Base-by-base conservation (phyloP, 2,329 filamentous ascomycete genomes). In the Botryotinia narcissicola region DNA sequence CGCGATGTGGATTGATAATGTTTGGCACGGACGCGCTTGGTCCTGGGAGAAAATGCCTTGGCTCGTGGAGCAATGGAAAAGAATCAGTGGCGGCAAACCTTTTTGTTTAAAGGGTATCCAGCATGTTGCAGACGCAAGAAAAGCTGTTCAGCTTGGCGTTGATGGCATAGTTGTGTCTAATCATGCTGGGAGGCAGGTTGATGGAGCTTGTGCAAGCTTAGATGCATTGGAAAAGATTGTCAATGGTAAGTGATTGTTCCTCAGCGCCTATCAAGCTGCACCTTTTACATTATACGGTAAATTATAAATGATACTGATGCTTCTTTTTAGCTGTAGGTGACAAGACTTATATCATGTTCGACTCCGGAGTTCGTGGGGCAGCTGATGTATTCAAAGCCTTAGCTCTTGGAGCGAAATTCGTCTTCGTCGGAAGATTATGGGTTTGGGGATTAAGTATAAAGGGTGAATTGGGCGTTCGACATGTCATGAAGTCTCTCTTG, bases 381-480 rank as follows among this genome's bases (percentile, higher is more conserved):
- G 88, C 88, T 0, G 90, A 93, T 78, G 87, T 92, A 4, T 85
- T 93, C 76, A 92, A 92, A 80, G 89, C 89, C 0, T 78, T 92
- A 20, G 90, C 89, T 70, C 82, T 92, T 0, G 90, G 91, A 0
- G 90, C 89, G 0, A 89, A 83, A 70, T 89, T 87, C 0, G 90
- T 90, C 0, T 90, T 90, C 0, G 82, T 92, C 9, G 91, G 90
- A 0, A 82, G 90, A 8, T 83, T 90, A 4, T 90, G 87, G 84
- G 83, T 91, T 35, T 91, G 86, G 84, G 88, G 86, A 0, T 78
- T 91, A 16, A 85, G 85, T 59, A 89, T 90, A 72, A 87, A 86
- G 80, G 89, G 89, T 18, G 88, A 91, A 79, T 81, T 86, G 44
- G 89, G 89, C 1, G 88, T 91, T 1, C 81, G 87, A 0, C 89